Conservation (phyloP, 2,329 filamentous ascomycete genomes). For the Colletotrichum orbiculare region DNA sequence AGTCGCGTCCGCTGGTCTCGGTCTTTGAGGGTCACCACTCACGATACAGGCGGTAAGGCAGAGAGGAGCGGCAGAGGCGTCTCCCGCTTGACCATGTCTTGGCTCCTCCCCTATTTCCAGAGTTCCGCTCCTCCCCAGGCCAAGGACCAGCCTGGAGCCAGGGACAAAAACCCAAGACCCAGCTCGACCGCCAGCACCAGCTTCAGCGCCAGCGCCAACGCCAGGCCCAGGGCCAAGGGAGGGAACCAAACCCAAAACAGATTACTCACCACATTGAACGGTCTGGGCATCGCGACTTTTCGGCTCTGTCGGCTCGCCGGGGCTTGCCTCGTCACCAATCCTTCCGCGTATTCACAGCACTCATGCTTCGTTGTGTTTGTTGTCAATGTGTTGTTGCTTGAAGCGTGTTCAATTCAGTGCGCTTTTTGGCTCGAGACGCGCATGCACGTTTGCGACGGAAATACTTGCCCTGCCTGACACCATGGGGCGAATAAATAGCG, state of each 20-base stretch:
- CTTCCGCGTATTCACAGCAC: no score
- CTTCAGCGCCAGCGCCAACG: no score
- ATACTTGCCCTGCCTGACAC: no score
- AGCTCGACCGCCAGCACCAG: background rate
- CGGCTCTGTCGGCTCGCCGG: slow-evolving; percentile 21
- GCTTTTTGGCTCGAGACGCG: no score
- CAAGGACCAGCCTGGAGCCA: background rate
- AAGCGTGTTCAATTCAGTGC: no score
- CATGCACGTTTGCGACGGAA: no score
- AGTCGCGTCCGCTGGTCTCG: slow-evolving; percentile 6
- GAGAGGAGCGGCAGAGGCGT: no score
- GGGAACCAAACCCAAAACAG: slow-evolving; percentile 23
- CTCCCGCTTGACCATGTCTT: slow-evolving; percentile 18
- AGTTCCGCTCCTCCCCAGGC: slow-evolving; percentile 32
- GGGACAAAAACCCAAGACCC: background rate
- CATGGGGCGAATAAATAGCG: no score
- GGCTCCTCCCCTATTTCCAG: slow-evolving; percentile 16
- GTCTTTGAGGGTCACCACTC: background rate
- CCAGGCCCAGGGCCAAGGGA: slow-evolving; percentile 30
- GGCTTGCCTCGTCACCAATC: background rate
- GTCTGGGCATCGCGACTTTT: slow-evolving; percentile 23
- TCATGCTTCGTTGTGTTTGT: no score
- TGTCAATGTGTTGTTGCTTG: background rate
- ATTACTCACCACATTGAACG: background rate
- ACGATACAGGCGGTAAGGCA: no score